Conservation (phyloP, 192 early-diverging fungal genomes). For the Gonapodya prolifera region DNA sequence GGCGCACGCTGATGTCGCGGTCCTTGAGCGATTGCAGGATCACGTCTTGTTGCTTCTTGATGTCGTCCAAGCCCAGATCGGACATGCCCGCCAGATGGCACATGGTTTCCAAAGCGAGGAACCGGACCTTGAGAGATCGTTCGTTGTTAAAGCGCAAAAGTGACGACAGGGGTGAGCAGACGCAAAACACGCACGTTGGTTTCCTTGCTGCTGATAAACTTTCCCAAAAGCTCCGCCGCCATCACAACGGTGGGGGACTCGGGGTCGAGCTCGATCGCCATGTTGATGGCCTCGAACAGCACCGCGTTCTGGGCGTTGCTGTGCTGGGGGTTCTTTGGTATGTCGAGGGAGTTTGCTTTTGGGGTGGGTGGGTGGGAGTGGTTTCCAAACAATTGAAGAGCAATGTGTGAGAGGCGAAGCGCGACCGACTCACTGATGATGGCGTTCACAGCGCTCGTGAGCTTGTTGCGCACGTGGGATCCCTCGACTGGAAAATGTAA, state of each 20-base stretch:
- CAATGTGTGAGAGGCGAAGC: background rate
- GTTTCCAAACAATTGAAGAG: background rate
- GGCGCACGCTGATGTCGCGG: constrained; percentile 93
- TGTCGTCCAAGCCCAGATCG: constrained; percentile 61
- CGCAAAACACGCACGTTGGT: constrained; percentile 55
- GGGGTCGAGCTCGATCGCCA: constrained; percentile 85
- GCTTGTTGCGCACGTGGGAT: background rate
- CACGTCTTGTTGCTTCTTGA: constrained; percentile 70
- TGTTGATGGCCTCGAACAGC: constrained; percentile 92
- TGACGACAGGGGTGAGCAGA: too few species aligned
- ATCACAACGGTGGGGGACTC: constrained; percentile 77
- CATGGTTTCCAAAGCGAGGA: constrained; percentile 95
- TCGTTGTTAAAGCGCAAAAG: background rate
- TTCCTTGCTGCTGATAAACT: constrained; percentile 88
- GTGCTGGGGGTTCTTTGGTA: constrained; percentile 91
- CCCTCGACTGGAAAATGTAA: background rate
- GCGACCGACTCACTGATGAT: constrained; percentile 7
- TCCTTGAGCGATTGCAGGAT: constrained; percentile 88
- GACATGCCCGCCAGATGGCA: constrained; percentile 75
- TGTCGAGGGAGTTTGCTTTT: constrained; percentile 65
- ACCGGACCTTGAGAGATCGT: constrained; percentile 33
- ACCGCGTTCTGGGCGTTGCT: constrained; percentile 97
- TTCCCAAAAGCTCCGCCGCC: constrained; percentile 66
- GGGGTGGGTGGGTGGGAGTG: constrained; percentile 32
- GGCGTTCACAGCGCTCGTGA: constrained; percentile 5